phyloP scores from a whole-genome alignment of 2,329 filamentous ascomycete genomes.

The Fusarium falciforme region DNA sequence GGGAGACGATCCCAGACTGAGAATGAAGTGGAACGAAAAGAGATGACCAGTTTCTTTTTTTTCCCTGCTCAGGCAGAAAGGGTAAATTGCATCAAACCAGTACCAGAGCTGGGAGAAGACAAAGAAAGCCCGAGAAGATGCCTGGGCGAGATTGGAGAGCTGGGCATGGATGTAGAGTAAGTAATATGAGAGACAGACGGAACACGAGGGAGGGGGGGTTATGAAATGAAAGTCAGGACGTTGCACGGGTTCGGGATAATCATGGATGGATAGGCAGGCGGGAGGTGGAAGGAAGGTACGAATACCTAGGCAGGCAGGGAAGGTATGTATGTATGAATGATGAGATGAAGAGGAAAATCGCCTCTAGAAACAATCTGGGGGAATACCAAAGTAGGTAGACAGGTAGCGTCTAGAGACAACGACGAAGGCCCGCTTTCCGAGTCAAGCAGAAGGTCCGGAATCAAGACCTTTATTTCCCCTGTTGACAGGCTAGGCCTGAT shows the following conservation, averaged over 20 bases:
- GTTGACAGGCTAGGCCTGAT: conserved; percentile 14
- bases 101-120: background rate
- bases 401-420: background rate
- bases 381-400: background rate
- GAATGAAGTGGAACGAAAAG: background rate
- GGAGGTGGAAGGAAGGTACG: background rate
- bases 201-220: conserved; percentile 12
- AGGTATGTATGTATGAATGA: background rate
- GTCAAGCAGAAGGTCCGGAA: conserved; percentile 9
- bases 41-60: background rate
- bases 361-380: background rate
- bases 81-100: background rate
- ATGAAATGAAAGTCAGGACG: conserved; percentile 10
- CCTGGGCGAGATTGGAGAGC: background rate
- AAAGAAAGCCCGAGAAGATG: background rate
- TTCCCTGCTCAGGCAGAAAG: background rate
- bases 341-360: conserved; percentile 1
- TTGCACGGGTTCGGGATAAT: conserved; percentile 5
- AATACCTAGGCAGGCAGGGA: background rate
- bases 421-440: conserved; percentile 23
- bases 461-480: conserved; percentile 9
- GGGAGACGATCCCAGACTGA: background rate
- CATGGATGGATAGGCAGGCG: background rate
- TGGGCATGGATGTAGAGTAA: conserved; percentile 1
- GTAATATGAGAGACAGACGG: background rate